Evolutionary conservation across 495 filamentous ascomycete species (phyloP).

Genomic region (Cenococcum geophilum): DNA sequence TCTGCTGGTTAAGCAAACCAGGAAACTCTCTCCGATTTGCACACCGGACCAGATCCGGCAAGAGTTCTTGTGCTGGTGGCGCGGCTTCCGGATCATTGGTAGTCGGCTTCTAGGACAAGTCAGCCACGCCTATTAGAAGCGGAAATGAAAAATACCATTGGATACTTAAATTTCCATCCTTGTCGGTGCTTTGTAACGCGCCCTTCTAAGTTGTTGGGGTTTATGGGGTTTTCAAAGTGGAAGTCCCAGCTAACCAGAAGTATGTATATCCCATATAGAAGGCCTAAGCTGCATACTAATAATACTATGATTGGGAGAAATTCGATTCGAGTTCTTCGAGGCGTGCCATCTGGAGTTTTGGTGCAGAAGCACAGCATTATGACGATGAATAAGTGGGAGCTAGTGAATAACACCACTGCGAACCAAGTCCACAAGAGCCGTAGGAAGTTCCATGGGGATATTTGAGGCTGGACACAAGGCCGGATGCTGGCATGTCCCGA

Average conservation of each 20-base stretch:
- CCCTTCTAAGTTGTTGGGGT: neutral
- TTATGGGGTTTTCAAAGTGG: neutral
- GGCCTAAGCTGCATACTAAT: neutral
- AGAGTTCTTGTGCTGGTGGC: neutral
- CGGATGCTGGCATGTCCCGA: too few species aligned
- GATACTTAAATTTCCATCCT: neutral
- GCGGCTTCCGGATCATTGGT: neutral
- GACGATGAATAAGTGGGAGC: neutral
- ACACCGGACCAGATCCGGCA: neutral
- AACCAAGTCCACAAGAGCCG: neutral
- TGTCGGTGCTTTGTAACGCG: neutral
- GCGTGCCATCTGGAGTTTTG: neutral
- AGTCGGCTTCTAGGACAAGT: neutral
- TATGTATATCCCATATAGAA: neutral
- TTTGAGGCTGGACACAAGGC: too few species aligned
- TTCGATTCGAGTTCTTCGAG: neutral
- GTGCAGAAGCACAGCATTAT: neutral
- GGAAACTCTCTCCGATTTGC: neutral
- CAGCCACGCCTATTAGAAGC: neutral
- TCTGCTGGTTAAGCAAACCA: neutral
- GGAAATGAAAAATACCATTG: neutral
- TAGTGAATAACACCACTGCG: neutral
- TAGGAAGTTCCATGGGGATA: neutral
- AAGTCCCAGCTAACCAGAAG: neutral
- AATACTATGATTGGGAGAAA: neutral